A percentile compares a stretch with the other conserved stretches of the same genome.
phyloP scores from a whole-genome alignment of 1,139 yeast species.

The Tardiomyces depauwii region DNA sequence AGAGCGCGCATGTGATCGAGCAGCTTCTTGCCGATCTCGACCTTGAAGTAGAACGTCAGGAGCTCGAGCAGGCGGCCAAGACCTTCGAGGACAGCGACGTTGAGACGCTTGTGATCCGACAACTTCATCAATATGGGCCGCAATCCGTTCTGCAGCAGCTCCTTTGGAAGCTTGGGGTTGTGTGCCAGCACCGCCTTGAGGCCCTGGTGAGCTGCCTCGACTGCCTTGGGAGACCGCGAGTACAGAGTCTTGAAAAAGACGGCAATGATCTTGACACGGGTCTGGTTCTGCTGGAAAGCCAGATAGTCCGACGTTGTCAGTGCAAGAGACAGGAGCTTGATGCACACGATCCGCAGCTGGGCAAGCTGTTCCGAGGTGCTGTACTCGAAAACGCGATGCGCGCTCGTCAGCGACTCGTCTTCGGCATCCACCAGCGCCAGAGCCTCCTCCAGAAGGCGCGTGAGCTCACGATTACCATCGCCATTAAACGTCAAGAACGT shows the following conservation, averaged over 20 bases:
- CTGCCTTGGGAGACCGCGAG: slow-evolving; percentile 75
- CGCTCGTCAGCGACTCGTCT: slow-evolving; percentile 85
- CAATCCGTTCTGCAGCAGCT: slow-evolving; percentile 81
- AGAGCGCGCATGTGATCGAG: slow-evolving; percentile 92
- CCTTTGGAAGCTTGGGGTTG: slow-evolving; percentile 85
- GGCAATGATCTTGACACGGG: slow-evolving; percentile 76
- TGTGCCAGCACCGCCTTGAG: slow-evolving; percentile 74
- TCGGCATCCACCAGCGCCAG: slow-evolving; percentile 95
- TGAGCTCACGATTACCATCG: slow-evolving; percentile 38
- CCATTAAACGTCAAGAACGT: slow-evolving; percentile 81
- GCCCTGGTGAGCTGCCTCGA: slow-evolving; percentile 89
- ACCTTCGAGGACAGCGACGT: slow-evolving; percentile 86
- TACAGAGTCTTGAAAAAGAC: slow-evolving; percentile 91
- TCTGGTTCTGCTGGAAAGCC: slow-evolving; percentile 67
- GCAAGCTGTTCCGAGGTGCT: slow-evolving; percentile 81
- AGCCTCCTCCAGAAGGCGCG: slow-evolving; percentile 77
- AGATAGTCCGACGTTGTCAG: slow-evolving; percentile 37
- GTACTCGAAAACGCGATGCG: slow-evolving; percentile 74
- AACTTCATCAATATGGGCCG: slow-evolving; percentile 93
- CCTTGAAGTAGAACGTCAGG: slow-evolving; percentile 85
- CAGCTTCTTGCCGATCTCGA: slow-evolving; percentile 88
- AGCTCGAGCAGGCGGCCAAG: slow-evolving; percentile 77
- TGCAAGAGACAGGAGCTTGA: slow-evolving; percentile 71
- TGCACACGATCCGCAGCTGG: slow-evolving; percentile 81
- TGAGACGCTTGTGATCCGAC: slow-evolving; percentile 83